Evolutionary conservation across 2,329 filamentous ascomycete species (phyloP).

Genomic region (Colletotrichum gigasporum): DNA sequence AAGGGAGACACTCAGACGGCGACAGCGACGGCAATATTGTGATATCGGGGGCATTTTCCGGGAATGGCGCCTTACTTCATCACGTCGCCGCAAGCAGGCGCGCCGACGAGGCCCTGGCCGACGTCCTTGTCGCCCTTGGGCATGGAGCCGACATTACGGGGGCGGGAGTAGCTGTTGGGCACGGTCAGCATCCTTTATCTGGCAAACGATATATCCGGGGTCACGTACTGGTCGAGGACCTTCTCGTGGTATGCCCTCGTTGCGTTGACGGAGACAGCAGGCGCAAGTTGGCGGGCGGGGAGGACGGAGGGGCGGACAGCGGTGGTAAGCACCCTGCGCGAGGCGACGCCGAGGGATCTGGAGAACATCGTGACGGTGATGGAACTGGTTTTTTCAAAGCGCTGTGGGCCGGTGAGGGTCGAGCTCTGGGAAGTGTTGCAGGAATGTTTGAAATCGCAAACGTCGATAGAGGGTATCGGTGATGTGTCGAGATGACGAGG

Average conservation of each 20-base stretch:
- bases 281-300: slow-evolving; percentile 52
- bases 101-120: slow-evolving; percentile 90
- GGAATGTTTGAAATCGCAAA: slow-evolving; percentile 15
- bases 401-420: slow-evolving; percentile 19
- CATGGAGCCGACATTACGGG: slow-evolving; percentile 65
- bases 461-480: slow-evolving; percentile 1
- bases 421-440: slow-evolving; percentile 7
- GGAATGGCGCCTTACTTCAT: slow-evolving; percentile 69
- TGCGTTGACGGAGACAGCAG: slow-evolving; percentile 49
- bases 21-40: not conserved
- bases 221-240: slow-evolving; percentile 85
- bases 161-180: slow-evolving; percentile 61
- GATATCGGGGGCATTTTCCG: not conserved
- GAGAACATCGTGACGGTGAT: slow-evolving; percentile 51
- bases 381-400: not conserved
- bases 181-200: slow-evolving; percentile 56
- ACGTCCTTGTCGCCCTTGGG: slow-evolving; percentile 83
- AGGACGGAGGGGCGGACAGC: slow-evolving; percentile 49
- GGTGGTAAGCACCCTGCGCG: slow-evolving; percentile 53
- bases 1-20: not conserved
- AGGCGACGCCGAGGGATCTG: slow-evolving; percentile 53
- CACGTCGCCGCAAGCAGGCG: slow-evolving; percentile 88
- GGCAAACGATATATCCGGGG: slow-evolving; percentile 33
- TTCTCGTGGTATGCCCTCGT: slow-evolving; percentile 63
- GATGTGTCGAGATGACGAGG: slow-evolving; percentile 10